Evolutionary conservation across 495 filamentous ascomycete species (phyloP).

Genomic region (Neurospora sp.): DNA sequence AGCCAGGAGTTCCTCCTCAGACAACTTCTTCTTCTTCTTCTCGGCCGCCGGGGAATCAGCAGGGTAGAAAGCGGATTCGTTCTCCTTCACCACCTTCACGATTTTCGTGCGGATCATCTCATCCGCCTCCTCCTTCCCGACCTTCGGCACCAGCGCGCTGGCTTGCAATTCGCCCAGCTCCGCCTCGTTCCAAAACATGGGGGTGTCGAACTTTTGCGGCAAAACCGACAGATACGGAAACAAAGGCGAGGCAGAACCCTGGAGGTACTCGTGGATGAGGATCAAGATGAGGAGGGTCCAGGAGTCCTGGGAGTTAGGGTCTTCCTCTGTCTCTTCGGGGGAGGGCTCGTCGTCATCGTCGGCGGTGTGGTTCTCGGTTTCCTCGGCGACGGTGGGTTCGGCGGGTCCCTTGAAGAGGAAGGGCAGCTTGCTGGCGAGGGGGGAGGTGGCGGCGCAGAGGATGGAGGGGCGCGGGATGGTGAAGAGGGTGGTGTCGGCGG

Average conservation of each 20-base stretch:
- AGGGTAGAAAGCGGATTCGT: conserved; percentile 40
- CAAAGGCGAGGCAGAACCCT: conserved; percentile 57
- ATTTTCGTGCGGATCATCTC: conserved; percentile 53
- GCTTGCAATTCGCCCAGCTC: conserved; percentile 70
- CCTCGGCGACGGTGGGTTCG: neutral
- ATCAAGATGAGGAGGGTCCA: conserved; percentile 58
- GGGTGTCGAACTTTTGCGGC: conserved; percentile 67
- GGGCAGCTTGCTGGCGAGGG: conserved; percentile 26
- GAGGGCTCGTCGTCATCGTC: conserved; percentile 5
- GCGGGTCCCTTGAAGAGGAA: conserved; percentile 19
- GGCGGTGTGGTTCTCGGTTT: neutral
- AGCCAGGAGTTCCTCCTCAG: conserved; percentile 43
- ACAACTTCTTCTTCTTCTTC: conserved; percentile 20
- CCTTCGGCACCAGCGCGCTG: conserved; percentile 65
- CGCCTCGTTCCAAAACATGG: conserved; percentile 76
- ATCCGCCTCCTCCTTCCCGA: conserved; percentile 67
- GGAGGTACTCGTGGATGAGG: conserved; percentile 68
- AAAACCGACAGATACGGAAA: conserved; percentile 73
- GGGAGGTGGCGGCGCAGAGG: conserved; percentile 32
- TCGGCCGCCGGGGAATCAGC: conserved; percentile 14
- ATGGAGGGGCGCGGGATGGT: conserved; percentile 37
- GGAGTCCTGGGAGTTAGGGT: conserved; percentile 22
- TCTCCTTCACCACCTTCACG: conserved; percentile 42
- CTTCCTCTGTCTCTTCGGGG: conserved; percentile 11
- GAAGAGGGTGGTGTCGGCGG: conserved; percentile 35